phyloP scores from a whole-genome alignment of 129 eudicot genomes.

The Rutidosis leptorrhynchoides region DNA sequence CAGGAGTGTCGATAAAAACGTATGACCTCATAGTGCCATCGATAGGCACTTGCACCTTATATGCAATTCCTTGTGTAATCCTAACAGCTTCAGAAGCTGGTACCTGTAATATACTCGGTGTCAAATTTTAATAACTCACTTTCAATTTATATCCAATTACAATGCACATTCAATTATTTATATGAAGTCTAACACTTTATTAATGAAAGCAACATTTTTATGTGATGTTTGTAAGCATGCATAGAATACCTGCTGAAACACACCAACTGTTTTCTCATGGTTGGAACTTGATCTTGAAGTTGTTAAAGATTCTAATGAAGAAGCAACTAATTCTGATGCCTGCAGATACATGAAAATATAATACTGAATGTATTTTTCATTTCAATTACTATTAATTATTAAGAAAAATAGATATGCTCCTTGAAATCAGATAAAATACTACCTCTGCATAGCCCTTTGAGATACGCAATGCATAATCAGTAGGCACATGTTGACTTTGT shows the following conservation, averaged over 20 bases:
- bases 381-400: background rate
- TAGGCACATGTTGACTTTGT: conserved; percentile 86
- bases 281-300: too few species aligned
- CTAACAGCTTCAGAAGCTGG: conserved; percentile 99
- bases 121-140: conserved; percentile 19
- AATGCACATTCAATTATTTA: too few species aligned
- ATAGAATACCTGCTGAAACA: conserved; percentile 63
- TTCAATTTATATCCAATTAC: conserved; percentile 6
- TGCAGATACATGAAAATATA: conserved; percentile 34
- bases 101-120: conserved; percentile 54
- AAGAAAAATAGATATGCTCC: background rate
- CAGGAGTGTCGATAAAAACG: conserved; percentile 98
- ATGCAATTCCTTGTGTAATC: conserved; percentile 96
- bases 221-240: background rate
- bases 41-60: conserved; percentile 83
- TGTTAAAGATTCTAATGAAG: too few species aligned
- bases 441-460: conserved; percentile 74
- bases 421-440: conserved; percentile 12
- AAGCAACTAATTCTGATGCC: conserved; percentile 74
- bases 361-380: conserved; percentile 10
- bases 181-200: too few species aligned
- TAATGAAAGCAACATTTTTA: too few species aligned
- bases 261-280: conserved; percentile 36
- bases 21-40: conserved; percentile 72
- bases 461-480: conserved; percentile 79